Conservation (phyloP, 805 yeast genomes). For the Debaryomyces hansenii region DNA sequence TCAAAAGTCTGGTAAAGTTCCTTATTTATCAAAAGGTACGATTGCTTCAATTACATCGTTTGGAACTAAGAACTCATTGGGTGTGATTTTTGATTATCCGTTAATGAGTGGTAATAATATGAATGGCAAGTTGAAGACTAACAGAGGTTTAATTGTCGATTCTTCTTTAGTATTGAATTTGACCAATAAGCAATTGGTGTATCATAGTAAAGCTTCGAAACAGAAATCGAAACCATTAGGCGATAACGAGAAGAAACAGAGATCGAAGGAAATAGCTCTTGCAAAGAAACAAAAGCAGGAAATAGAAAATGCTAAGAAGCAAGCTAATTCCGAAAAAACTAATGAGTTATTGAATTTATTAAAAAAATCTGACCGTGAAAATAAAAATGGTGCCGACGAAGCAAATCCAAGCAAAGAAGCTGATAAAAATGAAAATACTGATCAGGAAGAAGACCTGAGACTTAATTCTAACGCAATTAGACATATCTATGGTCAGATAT, state of each 20-base stretch:
- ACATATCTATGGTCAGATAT: conserved; percentile 44
- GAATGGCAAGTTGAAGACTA: conserved; percentile 73
- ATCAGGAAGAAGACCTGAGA: background rate
- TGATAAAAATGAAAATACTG: conserved; percentile 14
- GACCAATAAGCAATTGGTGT: conserved; percentile 70
- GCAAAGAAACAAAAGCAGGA: conserved; percentile 8
- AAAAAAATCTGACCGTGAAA: conserved; percentile 16
- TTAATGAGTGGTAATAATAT: conserved; percentile 79
- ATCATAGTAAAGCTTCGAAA: conserved; percentile 67
- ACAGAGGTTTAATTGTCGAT: conserved; percentile 83
- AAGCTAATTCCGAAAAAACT: conserved; percentile 10
- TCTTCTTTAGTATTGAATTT: conserved; percentile 80
- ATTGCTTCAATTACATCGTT: conserved; percentile 65
- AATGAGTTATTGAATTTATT: conserved; percentile 32
- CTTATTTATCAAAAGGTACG: conserved; percentile 84
- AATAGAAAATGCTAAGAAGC: conserved; percentile 6
- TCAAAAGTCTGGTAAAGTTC: conserved; percentile 85
- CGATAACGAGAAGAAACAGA: conserved; percentile 18
- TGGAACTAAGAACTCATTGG: conserved; percentile 65
- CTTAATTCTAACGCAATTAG: conserved; percentile 33
- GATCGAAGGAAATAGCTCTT: conserved; percentile 8
- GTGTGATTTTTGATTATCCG: conserved; percentile 81
- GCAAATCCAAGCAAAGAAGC: conserved; percentile 16
- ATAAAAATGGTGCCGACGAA: conserved; percentile 5
- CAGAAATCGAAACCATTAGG: conserved; percentile 22